Percentiles rank a stretch among this genome's conserved stretches.
Conservation (phyloP, 164 flowering plant species). For the Hamamelis virginiana region DNA sequence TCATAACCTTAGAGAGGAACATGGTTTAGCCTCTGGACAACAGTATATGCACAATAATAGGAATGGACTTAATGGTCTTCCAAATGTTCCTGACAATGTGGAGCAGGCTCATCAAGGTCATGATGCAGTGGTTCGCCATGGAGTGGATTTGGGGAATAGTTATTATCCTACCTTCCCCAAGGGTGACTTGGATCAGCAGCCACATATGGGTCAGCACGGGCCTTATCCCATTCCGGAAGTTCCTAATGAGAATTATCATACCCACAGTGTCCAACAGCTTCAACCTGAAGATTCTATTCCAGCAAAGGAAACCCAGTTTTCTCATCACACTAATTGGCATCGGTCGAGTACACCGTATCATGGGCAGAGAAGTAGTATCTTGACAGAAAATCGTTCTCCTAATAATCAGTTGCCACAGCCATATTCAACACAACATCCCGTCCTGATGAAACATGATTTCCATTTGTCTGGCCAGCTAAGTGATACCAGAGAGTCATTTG, state of each 20-base stretch:
- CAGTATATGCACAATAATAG: conserved; percentile 9
- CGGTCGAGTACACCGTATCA: conserved; percentile 4
- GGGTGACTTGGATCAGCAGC: conserved; percentile 2
- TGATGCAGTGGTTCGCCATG: not conserved
- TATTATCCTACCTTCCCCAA: not conserved
- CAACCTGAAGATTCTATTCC: conserved; percentile 12
- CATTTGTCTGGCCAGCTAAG: conserved; percentile 13
- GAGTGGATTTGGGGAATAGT: conserved; percentile 1
- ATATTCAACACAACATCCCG: conserved; percentile 15
- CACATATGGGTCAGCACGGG: conserved; percentile 2
- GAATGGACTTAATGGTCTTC: conserved; percentile 4
- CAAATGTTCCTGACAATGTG: conserved; percentile 8
- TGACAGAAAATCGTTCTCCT: conserved; percentile 6
- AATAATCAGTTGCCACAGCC: conserved; percentile 15
- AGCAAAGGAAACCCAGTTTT: conserved; percentile 13
- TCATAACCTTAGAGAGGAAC: conserved; percentile 8
- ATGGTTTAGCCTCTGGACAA: conserved; percentile 10
- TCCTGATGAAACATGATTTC: conserved; percentile 17
- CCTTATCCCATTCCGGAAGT: not conserved
- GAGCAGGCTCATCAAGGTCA: conserved; percentile 1
- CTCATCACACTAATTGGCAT: conserved; percentile 11
- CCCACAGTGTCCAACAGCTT: conserved; percentile 12
- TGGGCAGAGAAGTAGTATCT: conserved; percentile 17
- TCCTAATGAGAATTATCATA: conserved; percentile 14
- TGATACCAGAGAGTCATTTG: conserved; percentile 19